Evolutionary conservation across 2,329 filamentous ascomycete genomes (phyloP).

Genomic region (Thermochaetoides dissita): DNA sequence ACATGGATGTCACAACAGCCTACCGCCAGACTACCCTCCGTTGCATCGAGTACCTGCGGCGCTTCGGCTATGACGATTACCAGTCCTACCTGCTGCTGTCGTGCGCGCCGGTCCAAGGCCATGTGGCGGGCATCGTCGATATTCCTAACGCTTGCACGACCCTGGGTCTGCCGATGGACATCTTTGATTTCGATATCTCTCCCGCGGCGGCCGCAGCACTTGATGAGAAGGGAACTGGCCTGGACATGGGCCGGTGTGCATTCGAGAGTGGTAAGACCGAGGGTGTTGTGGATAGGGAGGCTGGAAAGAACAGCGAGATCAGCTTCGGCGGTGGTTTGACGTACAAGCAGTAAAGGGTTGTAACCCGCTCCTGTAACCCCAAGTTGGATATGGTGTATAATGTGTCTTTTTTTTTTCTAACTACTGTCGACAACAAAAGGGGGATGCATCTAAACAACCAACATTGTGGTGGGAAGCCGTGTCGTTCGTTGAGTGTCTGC

Average conservation of each 20-base stretch:
- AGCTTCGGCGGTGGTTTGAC: slow-evolving; percentile 39
- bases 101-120: slow-evolving; percentile 75
- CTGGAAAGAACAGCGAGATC: slow-evolving; percentile 21
- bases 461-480: no score
- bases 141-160: slow-evolving; percentile 88
- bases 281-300: slow-evolving; percentile 28
- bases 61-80: slow-evolving; percentile 58
- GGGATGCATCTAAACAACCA: no score
- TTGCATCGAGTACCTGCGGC: slow-evolving; percentile 64
- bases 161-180: slow-evolving; percentile 76
- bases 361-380: neutral
- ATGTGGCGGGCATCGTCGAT: slow-evolving; percentile 80
- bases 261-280: slow-evolving; percentile 36
- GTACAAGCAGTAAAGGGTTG: slow-evolving; percentile 17
- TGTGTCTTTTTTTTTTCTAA: no score
- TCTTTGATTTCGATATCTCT: slow-evolving; percentile 86
- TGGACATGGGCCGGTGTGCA: slow-evolving; percentile 59
- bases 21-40: slow-evolving; percentile 68
- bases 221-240: slow-evolving; percentile 30
- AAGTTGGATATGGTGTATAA: no score
- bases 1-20: slow-evolving; percentile 71
- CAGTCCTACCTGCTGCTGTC: slow-evolving; percentile 78
- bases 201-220: slow-evolving; percentile 30
- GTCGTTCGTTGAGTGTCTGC: no score
- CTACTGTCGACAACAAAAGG: no score